phyloP scores from a whole-genome alignment of 2,329 filamentous ascomycete genomes.

The Boeremia exigua region DNA sequence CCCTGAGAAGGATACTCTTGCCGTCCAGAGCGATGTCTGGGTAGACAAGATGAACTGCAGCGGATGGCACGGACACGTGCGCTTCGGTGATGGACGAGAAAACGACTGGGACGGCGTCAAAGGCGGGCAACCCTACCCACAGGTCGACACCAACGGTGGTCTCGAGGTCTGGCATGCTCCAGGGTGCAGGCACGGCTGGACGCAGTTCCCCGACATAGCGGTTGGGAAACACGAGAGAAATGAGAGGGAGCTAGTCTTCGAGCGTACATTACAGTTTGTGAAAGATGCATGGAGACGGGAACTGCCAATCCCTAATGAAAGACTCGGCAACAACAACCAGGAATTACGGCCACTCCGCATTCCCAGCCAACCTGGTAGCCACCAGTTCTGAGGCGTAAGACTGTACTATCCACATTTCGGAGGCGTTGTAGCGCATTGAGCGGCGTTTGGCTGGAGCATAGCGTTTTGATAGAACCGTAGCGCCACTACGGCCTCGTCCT shows the following conservation, averaged over 20 bases:
- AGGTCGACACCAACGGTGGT: conserved; percentile 34
- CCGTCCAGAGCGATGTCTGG: conserved; percentile 53
- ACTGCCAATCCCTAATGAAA: conserved; percentile 20
- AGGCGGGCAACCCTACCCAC: conserved; percentile 25
- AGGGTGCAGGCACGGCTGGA: conserved; percentile 50
- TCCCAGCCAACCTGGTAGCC: conserved; percentile 17
- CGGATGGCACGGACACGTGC: conserved; percentile 42
- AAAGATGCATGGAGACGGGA: conserved; percentile 44
- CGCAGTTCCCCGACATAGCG: conserved; percentile 50
- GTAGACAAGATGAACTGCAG: conserved; percentile 47
- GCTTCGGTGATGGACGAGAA: conserved; percentile 42
- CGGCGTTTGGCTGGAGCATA: not conserved
- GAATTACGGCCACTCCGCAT: conserved; percentile 29
- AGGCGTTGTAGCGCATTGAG: not conserved
- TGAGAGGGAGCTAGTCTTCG: conserved; percentile 47
- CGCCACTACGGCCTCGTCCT: not conserved
- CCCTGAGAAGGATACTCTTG: conserved; percentile 49
- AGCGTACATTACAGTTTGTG: conserved; percentile 45
- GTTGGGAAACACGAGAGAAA: conserved; percentile 48
- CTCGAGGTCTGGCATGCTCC: conserved; percentile 50
- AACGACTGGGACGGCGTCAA: conserved; percentile 40
- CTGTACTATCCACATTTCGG: not conserved
- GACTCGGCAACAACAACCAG: conserved; percentile 22
- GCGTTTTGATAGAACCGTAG: not conserved
- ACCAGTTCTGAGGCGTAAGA: not conserved